A percentile compares a stretch with the other conserved stretches of the same genome.
Conservation (phyloP, 352 stramenopile species). For the Blastocystis sp. region DNA sequence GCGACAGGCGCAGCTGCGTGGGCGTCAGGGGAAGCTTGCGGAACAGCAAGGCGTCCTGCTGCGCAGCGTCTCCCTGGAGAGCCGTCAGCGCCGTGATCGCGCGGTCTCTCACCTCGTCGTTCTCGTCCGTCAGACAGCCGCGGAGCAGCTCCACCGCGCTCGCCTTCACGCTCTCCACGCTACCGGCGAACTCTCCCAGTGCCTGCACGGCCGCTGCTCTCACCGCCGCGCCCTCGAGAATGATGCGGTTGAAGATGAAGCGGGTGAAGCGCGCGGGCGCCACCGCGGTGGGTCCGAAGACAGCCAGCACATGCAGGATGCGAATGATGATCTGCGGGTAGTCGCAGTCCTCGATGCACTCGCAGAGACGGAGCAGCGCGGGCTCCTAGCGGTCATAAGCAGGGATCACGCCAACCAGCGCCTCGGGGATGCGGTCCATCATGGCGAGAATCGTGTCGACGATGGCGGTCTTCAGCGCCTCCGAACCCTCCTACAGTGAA, state of each 20-base stretch:
- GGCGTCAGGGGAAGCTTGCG: neutral
- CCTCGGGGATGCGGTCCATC: constrained; percentile 87
- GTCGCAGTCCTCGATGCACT: constrained; percentile 97
- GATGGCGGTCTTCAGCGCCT: constrained; percentile 98
- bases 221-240: constrained; percentile 90
- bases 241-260: constrained; percentile 98
- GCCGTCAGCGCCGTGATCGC: constrained; percentile 1
- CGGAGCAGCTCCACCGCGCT: constrained; percentile 83
- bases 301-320: constrained; percentile 51
- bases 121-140: constrained; percentile 54
- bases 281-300: constrained; percentile 81
- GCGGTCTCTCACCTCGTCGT: constrained; percentile 43
- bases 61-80: constrained; percentile 45
- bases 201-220: constrained; percentile 86
- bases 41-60: neutral
- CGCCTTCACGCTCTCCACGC: constrained; percentile 77
- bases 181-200: constrained; percentile 86
- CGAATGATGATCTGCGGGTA: constrained; percentile 70
- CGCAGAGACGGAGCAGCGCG: constrained; percentile 88
- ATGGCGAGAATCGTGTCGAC: constrained; percentile 90
- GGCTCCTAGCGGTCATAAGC: constrained; percentile 72
- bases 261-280: constrained; percentile 91
- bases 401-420: constrained; percentile 55
- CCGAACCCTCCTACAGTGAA: constrained; percentile 73
- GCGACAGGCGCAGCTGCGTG: constrained; percentile 69